A percentile compares a stretch with the other conserved stretches of the same genome.
phyloP scores from a whole-genome alignment of 768 basidiomycete species.

The Panaeolus cyanescens region DNA sequence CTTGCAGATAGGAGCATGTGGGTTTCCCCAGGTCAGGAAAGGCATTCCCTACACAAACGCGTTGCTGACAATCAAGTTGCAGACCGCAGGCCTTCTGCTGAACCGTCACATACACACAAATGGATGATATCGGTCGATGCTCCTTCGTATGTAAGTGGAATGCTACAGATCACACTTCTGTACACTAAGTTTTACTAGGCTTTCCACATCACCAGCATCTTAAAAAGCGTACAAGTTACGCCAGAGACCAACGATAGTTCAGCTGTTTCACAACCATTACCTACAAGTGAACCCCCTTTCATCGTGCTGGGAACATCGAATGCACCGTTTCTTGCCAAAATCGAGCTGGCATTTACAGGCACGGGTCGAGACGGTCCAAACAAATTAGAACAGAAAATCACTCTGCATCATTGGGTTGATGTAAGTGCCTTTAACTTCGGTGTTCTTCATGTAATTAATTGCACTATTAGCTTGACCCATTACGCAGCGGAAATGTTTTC shows the following conservation, averaged over 20 bases:
- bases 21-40: slow-evolving; percentile 40
- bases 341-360: slow-evolving; percentile 47
- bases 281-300: slow-evolving; percentile 42
- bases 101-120: slow-evolving; percentile 39
- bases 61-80: background rate
- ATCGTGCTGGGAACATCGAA: slow-evolving; percentile 42
- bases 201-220: slow-evolving; percentile 46
- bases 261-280: slow-evolving; percentile 14
- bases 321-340: slow-evolving; percentile 46
- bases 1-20: slow-evolving; percentile 51
- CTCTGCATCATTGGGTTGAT: slow-evolving; percentile 58
- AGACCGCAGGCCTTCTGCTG: slow-evolving; percentile 30
- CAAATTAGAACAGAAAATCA: slow-evolving; percentile 33
- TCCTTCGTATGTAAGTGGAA: slow-evolving; percentile 45
- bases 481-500: slow-evolving; percentile 30
- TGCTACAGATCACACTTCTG: background rate
- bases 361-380: slow-evolving; percentile 18
- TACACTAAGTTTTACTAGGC: slow-evolving; percentile 26
- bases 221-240: slow-evolving; percentile 39
- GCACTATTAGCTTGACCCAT: slow-evolving; percentile 40
- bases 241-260: slow-evolving; percentile 20
- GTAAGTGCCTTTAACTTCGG: slow-evolving; percentile 26
- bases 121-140: slow-evolving; percentile 60
- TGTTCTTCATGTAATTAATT: background rate
- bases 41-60: background rate